Percentiles rank a stretch among this genome's conserved stretches.
phyloP scores from a whole-genome alignment of 2,329 filamentous ascomycete genomes.

The Emydomyces testavorans region DNA sequence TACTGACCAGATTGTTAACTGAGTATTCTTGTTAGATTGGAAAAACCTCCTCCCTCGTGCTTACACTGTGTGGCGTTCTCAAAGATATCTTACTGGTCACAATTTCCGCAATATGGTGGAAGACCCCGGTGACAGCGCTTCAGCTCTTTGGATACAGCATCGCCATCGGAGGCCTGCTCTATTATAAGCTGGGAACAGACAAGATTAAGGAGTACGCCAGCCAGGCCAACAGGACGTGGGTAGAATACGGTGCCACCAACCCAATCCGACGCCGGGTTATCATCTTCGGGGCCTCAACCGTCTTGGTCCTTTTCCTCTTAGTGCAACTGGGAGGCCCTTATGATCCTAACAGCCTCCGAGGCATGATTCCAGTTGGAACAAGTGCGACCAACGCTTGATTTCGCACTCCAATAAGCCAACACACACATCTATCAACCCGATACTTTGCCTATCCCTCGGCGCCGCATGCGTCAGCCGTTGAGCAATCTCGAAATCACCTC shows the following conservation, averaged over 20 bases:
- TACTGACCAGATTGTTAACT: no score
- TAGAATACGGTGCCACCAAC: constrained; percentile 67
- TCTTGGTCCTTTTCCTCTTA: constrained; percentile 14
- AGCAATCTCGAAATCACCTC: no score
- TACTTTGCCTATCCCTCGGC: no score
- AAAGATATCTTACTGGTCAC: constrained; percentile 77
- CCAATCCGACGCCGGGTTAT: constrained; percentile 70
- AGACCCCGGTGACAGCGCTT: constrained; percentile 55
- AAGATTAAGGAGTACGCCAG: constrained; percentile 68
- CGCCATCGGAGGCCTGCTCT: constrained; percentile 53
- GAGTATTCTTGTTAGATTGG: no score
- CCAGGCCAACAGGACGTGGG: constrained; percentile 66
- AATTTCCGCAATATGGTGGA: constrained; percentile 66
- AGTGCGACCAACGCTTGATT: background rate
- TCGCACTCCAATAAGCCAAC: no score
- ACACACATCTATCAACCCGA: no score
- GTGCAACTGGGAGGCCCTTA: constrained; percentile 12
- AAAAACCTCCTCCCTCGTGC: constrained; percentile 74
- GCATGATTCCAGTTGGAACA: constrained; percentile 13
- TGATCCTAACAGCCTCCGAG: constrained; percentile 12
- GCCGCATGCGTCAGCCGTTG: no score
- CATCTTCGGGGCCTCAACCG: constrained; percentile 32
- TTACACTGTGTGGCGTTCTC: constrained; percentile 74
- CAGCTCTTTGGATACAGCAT: constrained; percentile 70
- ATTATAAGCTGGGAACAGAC: constrained; percentile 62